Percentiles rank a stretch among this genome's conserved stretches.
Evolutionary conservation across 441 rosid species (phyloP).

Genomic region (Syzygium malaccense): DNA sequence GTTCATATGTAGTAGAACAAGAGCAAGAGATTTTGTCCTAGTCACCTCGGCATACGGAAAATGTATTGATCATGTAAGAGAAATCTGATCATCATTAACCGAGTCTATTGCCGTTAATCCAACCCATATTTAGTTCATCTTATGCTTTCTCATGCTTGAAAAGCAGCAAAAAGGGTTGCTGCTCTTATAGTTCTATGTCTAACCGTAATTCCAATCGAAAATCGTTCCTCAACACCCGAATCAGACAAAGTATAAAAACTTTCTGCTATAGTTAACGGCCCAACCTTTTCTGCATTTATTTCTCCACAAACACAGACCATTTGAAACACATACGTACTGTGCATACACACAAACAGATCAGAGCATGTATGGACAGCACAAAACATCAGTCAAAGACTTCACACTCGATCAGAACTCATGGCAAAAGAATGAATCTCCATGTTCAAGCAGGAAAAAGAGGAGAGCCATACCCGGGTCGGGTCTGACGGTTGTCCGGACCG

Average conservation of each 20-base stretch:
- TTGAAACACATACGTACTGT: background rate
- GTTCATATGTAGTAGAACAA: background rate
- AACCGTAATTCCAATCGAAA: background rate
- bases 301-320: background rate
- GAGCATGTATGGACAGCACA: background rate
- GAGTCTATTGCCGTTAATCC: background rate
- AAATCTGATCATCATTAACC: background rate
- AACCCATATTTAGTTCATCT: background rate
- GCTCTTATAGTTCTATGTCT: background rate
- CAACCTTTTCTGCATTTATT: background rate
- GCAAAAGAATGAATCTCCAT: background rate
- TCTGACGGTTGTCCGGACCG: background rate
- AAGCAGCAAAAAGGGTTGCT: background rate
- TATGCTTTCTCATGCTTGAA: background rate
- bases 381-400: background rate
- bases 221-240: background rate
- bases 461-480: background rate
- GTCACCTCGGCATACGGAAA: background rate
- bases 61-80: background rate
- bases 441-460: background rate
- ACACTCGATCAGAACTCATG: background rate
- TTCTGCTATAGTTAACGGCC: background rate
- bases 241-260: background rate
- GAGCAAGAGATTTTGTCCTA: background rate
- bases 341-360: background rate